phyloP scores from a whole-genome alignment of 805 yeast species.

The Starmerella vitae region DNA sequence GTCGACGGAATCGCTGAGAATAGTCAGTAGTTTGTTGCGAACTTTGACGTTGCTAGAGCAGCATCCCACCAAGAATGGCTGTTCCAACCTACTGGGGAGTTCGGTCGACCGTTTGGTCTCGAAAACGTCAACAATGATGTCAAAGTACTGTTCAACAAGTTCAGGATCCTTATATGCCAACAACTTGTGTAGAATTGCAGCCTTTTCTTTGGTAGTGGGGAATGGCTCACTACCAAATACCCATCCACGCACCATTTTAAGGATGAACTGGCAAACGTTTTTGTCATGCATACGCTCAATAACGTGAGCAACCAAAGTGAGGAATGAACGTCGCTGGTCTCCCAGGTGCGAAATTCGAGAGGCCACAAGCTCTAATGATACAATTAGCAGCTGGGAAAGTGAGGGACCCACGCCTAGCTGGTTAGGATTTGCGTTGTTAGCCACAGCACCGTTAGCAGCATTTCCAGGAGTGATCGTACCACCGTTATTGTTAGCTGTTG shows the following conservation, averaged over 20 bases:
- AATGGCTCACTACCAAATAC: slow-evolving; percentile 66
- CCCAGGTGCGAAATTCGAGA: slow-evolving; percentile 76
- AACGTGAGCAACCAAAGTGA: slow-evolving; percentile 73
- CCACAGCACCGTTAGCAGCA: slow-evolving; percentile 5
- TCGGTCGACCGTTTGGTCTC: slow-evolving; percentile 76
- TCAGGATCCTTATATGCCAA: slow-evolving; percentile 64
- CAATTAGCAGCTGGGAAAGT: slow-evolving; percentile 49
- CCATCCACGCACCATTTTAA: slow-evolving; percentile 74
- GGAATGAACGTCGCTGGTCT: slow-evolving; percentile 81
- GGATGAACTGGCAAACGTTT: slow-evolving; percentile 56
- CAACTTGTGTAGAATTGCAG: slow-evolving; percentile 87
- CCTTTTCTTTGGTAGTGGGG: slow-evolving; percentile 92
- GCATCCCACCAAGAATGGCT: slow-evolving; percentile 90
- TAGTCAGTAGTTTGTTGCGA: slow-evolving; percentile 63
- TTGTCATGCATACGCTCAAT: slow-evolving; percentile 79
- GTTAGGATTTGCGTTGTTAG: slow-evolving; percentile 14
- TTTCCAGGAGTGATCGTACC: too few relatives aligned
- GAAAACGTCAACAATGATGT: slow-evolving; percentile 75
- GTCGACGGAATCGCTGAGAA: slow-evolving; percentile 67
- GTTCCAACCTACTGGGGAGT: slow-evolving; percentile 87
- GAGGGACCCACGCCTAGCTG: slow-evolving; percentile 17
- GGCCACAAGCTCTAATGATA: slow-evolving; percentile 62
- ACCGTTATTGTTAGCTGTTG: too few relatives aligned
- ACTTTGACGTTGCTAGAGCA: slow-evolving; percentile 50
- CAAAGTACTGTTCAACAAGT: slow-evolving; percentile 63